Evolutionary conservation across 345 rosid species (phyloP).

Genomic region (Citrus inodora): DNA sequence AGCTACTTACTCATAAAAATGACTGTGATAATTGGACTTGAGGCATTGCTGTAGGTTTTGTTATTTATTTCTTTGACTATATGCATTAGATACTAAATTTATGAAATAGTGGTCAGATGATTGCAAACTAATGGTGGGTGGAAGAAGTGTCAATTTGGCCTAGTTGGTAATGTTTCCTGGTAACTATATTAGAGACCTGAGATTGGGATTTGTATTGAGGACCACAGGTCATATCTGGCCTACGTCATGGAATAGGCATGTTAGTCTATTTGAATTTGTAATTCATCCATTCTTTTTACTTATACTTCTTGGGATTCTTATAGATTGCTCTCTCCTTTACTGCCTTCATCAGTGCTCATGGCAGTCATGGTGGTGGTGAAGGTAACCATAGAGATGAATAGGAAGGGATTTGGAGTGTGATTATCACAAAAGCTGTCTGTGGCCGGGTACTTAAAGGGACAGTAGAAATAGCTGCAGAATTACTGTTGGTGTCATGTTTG

Average conservation of each 20-base stretch:
- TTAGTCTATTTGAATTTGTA: not conserved
- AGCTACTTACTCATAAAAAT: not conserved
- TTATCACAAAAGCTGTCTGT: not conserved
- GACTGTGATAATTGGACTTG: not conserved
- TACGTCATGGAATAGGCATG: not conserved
- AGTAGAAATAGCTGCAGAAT: not conserved
- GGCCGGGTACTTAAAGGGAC: not conserved
- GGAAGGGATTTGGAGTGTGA: not conserved
- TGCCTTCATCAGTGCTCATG: not conserved
- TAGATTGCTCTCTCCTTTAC: not conserved
- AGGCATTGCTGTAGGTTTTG: no score
- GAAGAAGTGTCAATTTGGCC: not conserved
- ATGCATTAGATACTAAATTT: no score
- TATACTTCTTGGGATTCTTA: not conserved
- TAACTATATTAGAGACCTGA: not conserved
- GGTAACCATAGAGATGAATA: not conserved
- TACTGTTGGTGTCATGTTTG: not conserved
- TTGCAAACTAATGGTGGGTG: not conserved
- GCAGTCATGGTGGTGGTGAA: not conserved
- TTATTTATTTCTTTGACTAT: no score
- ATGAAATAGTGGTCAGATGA: no score
- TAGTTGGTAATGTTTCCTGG: not conserved
- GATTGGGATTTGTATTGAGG: not conserved
- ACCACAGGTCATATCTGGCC: not conserved
- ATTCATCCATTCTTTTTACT: not conserved